A percentile compares a stretch with the other conserved stretches of the same genome.
phyloP scores from a whole-genome alignment of 129 eudicot genomes.

The Oenanthe sinensis region DNA sequence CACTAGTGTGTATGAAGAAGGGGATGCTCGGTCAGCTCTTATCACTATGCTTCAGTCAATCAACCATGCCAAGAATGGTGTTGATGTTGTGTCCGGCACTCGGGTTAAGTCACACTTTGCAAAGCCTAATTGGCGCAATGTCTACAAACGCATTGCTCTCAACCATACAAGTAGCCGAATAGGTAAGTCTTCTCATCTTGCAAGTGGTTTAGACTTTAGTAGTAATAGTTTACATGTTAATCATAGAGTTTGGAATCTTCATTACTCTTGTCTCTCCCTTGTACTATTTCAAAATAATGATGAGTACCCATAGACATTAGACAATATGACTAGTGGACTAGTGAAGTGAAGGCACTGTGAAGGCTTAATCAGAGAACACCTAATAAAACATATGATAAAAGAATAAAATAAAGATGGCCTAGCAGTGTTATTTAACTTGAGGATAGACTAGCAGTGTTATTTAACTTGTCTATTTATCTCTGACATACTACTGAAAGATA shows the following conservation, averaged over 20 bases:
- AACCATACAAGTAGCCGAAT: constrained; percentile 48
- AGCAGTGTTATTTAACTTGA: not conserved
- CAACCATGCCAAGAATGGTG: constrained; percentile 77
- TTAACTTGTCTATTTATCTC: not conserved
- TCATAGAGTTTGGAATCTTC: not conserved
- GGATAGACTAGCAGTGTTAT: not conserved
- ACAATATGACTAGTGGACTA: not conserved
- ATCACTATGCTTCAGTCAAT: constrained; percentile 76
- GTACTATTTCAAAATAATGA: not conserved
- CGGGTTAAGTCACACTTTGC: constrained; percentile 82
- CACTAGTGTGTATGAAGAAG: constrained; percentile 82
- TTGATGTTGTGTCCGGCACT: constrained; percentile 70
- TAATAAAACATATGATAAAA: not conserved
- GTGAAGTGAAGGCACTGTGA: not conserved
- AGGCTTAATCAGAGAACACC: not conserved
- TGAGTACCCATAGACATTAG: not conserved
- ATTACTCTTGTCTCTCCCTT: not conserved
- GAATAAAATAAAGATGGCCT: not conserved
- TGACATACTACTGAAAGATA: not conserved
- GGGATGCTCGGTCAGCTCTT: constrained; percentile 76
- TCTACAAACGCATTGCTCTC: constrained; percentile 58
- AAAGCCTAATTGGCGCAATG: constrained; percentile 70
- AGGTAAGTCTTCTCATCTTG: constrained; percentile 36
- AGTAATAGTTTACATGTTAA: not conserved
- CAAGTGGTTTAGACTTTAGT: not conserved